Base-by-base conservation (phyloP, 2,329 filamentous ascomycete species). In the Colletotrichum noveboracense region DNA sequence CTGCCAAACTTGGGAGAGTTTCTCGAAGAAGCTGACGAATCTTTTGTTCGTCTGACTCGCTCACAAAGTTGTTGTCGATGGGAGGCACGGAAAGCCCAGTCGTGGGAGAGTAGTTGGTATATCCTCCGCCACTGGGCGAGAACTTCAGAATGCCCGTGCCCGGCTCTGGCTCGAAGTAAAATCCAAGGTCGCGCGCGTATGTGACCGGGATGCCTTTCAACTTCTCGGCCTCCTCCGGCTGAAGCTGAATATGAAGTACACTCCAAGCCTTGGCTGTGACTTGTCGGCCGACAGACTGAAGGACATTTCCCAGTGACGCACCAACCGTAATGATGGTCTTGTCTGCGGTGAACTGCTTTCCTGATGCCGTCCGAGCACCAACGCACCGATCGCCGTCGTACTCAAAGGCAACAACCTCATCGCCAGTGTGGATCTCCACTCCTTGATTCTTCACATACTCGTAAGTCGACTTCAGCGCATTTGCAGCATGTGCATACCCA, bases 151-250 rank as follows among this genome's bases (percentile, higher is more conserved):
- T 81, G 21, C 88, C 87, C 0, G 91, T 92, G 71, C 86, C 85
- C 0, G 87, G 88, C 76, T 93, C 91, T 0, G 91, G 91, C 80
- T 93, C 91, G 74, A 93, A 93, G 82, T 92, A 91, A 84, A 93
- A 93, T 0, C 91, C 91, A 0, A 93, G 82, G 76, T 93, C 91
- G 2, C 91, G 88, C 1, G 89, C 88, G 68, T 92, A 91, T 0
- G 89, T 91, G 1, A 92, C 89, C 0, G 92, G 91, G 7, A 93
- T 91, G 4, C 89, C 89, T 4, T 88, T 86, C 3, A 93, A 85
- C 7, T 81, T 82, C 7, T 87, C 85, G 0, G 88, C 87, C 80
- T 93, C 91, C 1, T 86, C 86, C 10, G 89, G 85, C 0, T 86
- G 90, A 1, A 93, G 85, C 66, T 89, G 88, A 3, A 93, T 84